Evolutionary conservation across 1,284 basidiomycete species (phyloP), one percentile per base, ranked within the genome.

Genomic region (Sporisorium scitamineum): DNA sequence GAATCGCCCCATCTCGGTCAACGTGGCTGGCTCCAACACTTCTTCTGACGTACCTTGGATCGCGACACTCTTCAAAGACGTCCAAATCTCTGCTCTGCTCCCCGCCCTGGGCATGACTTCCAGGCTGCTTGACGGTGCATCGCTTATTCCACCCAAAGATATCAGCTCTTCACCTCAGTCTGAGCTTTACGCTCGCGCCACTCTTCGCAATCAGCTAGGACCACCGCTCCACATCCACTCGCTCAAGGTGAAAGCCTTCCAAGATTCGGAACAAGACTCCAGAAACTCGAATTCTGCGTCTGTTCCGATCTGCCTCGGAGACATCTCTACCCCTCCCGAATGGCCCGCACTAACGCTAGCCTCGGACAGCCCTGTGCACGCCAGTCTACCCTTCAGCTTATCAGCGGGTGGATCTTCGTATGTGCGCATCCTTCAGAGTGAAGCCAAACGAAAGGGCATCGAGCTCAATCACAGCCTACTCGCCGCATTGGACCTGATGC

Each of bases 121-220:
- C 5, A 54, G 55, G 20, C 37, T 81, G 41, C 61, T 81, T 8
- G 77, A 81, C 45, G 79, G 79, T 13, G 79, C 79, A 13, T 74
- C 79, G 27, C 68, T 81, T 9, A 55, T 70, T 10, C 53, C 66
- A 1, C 44, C 60, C 37, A 65, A 76, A 18, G 50, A 60, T 2
- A 20, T 34, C 29, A 47, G 32, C 20, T 26, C 50, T 3, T 44
- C 54, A 1, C 20, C 56, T 5, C 50, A 61, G n/a, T 44, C 62
- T 31, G 54, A 67, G 72, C 63, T 76, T 13, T 72, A 63, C 16
- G 78, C 77, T 18, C 63, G 79, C 16, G 65, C 78, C 13, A 81
- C 78, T 10, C 68, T 81, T 16, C 60, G 76, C 52, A 81, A 81
- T 44, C 61, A 77, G 26, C 61, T 81, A 10, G 78, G 69, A 14